These are phyloP conservation scores for Salvia splendens DNA, from an alignment of 257 asterid species.

Conservation along the genomic window DNA sequence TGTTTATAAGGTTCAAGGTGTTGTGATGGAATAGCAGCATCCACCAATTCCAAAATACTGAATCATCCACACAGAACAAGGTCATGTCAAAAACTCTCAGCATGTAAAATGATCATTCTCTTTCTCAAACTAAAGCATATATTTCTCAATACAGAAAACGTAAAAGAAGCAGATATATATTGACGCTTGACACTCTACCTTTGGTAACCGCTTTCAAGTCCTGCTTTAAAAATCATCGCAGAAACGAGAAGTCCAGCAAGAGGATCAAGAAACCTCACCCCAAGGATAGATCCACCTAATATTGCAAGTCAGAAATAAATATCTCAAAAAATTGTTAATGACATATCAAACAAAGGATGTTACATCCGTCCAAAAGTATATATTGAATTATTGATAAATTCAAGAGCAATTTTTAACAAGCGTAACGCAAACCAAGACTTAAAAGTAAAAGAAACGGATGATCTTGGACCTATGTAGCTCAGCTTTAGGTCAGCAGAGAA, in stretches of 20 bases:
- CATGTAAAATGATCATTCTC: background rate
- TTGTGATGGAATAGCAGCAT: constrained; percentile 88
- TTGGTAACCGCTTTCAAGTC: constrained; percentile 86
- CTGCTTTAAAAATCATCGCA: constrained; percentile 92
- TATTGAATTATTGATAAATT: background rate
- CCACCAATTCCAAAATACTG: constrained; percentile 93
- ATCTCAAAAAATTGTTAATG: constrained; percentile 19
- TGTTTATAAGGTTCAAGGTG: constrained; percentile 68
- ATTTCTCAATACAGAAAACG: constrained; percentile 11
- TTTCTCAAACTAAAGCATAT: background rate
- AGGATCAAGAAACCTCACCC: constrained; percentile 88
- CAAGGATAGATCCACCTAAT: constrained; percentile 90
- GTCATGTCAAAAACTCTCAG: constrained; percentile 28
- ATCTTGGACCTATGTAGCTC: background rate
- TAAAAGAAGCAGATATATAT: constrained; percentile 2
- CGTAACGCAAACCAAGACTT: background rate
- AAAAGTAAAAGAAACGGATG: constrained; percentile 10
- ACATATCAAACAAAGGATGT: background rate
- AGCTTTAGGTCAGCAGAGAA: constrained; percentile 1
- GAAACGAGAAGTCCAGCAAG: constrained; percentile 95
- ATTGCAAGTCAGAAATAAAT: constrained; percentile 28
- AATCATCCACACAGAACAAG: constrained; percentile 28
- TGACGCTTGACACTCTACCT: constrained; percentile 49
- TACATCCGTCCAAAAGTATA: background rate
- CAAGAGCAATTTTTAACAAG: background rate